Conservation (phyloP, 2,329 filamentous ascomycete genomes). For the Aspergillus sp. region DNA sequence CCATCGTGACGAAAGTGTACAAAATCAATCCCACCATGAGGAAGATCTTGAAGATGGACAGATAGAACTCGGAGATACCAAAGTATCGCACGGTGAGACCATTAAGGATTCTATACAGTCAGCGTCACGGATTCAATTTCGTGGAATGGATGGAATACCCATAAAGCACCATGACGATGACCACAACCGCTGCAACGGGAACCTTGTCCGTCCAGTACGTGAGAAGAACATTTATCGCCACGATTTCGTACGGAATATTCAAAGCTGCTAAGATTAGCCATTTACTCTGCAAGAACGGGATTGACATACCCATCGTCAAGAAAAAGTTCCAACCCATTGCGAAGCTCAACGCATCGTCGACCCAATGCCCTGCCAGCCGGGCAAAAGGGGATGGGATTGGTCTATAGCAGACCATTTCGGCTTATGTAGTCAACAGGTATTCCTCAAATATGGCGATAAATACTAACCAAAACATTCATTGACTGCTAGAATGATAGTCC, state of each 20-base stretch:
- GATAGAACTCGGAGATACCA: slow-evolving; percentile 45
- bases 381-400: slow-evolving; percentile 23
- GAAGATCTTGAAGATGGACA: slow-evolving; percentile 39
- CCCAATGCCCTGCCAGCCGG: slow-evolving; percentile 21
- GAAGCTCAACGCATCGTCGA: slow-evolving; percentile 24
- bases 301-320: slow-evolving; percentile 15
- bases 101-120: slow-evolving; percentile 28
- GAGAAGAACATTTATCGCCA: slow-evolving; percentile 34
- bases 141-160: slow-evolving; percentile 11
- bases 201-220: slow-evolving; percentile 36
- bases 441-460: not conserved
- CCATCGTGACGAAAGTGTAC: slow-evolving; percentile 69
- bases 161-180: slow-evolving; percentile 35
- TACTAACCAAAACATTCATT: slow-evolving; percentile 21
- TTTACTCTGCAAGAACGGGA: not conserved
- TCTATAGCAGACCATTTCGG: slow-evolving; percentile 24
- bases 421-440: slow-evolving; percentile 2
- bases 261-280: slow-evolving; percentile 9
- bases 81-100: slow-evolving; percentile 39
- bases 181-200: slow-evolving; percentile 32
- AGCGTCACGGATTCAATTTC: not conserved
- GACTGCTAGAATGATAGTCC: slow-evolving; percentile 25
- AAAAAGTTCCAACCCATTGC: slow-evolving; percentile 28
- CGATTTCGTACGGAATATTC: slow-evolving; percentile 33
- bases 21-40: slow-evolving; percentile 25